Percentiles rank a stretch among this genome's conserved stretches.
These are phyloP conservation scores for Plasmopara halstedii DNA, from an alignment of 352 stramenopile species.

Conservation along the genomic window DNA sequence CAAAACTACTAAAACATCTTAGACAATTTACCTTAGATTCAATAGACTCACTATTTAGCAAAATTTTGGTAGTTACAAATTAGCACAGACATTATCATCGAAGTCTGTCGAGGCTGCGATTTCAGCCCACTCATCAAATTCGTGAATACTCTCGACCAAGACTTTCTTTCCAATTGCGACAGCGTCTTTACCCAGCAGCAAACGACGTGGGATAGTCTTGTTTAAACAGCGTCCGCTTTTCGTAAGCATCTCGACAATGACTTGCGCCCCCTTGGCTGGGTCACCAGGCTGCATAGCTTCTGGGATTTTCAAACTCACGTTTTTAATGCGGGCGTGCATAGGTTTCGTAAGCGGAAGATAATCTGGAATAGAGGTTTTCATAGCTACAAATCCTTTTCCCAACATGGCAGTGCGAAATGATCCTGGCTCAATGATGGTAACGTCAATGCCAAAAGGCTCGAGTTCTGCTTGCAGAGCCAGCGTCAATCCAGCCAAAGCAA, in stretches of 20 bases:
- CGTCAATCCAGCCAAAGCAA: slow-evolving; percentile 29
- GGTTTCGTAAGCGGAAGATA: slow-evolving; percentile 22
- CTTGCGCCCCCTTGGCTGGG: slow-evolving; percentile 23
- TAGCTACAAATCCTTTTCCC: slow-evolving; percentile 21
- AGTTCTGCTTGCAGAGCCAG: slow-evolving; percentile 27
- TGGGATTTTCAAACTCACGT: slow-evolving; percentile 5
- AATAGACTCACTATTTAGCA: too few relatives aligned
- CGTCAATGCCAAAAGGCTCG: slow-evolving; percentile 30
- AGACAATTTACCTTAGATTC: too few relatives aligned
- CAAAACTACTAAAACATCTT: slow-evolving; percentile 1
- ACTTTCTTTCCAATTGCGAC: slow-evolving; percentile 18
- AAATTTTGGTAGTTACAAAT: too few relatives aligned
- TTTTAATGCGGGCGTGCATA: slow-evolving; percentile 14
- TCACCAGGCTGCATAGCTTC: slow-evolving; percentile 21
- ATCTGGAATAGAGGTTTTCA: slow-evolving; percentile 26
- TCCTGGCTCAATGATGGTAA: slow-evolving; percentile 38
- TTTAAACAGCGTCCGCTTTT: slow-evolving; percentile 29
- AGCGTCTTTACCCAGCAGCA: slow-evolving; percentile 31
- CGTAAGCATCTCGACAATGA: slow-evolving; percentile 29
- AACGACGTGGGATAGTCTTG: slow-evolving; percentile 23
- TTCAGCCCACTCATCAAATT: slow-evolving; percentile 22
- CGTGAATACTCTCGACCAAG: slow-evolving; percentile 9
- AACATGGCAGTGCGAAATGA: slow-evolving; percentile 35
- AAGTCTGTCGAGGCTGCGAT: slow-evolving; percentile 21
- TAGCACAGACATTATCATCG: slow-evolving; percentile 11